Evolutionary conservation across 164 flowering plant species (phyloP).

Genomic region (Aristolochia fimbriata): DNA sequence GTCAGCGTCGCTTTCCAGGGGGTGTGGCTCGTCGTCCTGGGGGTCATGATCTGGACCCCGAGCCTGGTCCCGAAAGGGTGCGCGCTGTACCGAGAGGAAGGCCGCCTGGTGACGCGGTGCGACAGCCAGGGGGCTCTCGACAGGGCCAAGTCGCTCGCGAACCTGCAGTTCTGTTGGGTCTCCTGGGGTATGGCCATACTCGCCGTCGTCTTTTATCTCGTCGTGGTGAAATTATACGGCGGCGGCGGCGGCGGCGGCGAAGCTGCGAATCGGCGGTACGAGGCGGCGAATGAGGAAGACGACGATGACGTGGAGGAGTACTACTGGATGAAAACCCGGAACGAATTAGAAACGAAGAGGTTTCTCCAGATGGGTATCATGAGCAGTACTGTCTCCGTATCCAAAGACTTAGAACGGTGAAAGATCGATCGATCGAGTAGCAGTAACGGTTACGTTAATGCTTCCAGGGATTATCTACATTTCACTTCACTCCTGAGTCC

Average conservation of each 20-base stretch:
- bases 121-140: constrained; percentile 27
- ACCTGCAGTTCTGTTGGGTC: constrained; percentile 58
- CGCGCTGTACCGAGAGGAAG: constrained; percentile 40
- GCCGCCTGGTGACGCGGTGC: constrained; percentile 51
- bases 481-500: no score
- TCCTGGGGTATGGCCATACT: constrained; percentile 26
- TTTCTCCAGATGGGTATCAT: constrained; percentile 31
- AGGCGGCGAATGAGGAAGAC: constrained; percentile 11
- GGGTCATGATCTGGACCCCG: constrained; percentile 71
- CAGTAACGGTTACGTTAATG: no score
- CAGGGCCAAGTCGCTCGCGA: constrained; percentile 59
- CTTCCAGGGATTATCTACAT: no score
- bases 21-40: constrained; percentile 63
- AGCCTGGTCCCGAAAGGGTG: constrained; percentile 52
- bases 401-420: constrained; percentile 35
- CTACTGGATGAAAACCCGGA: no score
- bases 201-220: constrained; percentile 29
- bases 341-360: constrained; percentile 15
- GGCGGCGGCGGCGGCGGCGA: no score
- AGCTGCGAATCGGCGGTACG: constrained; percentile 24
- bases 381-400: neutral
- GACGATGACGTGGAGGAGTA: no score
- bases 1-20: constrained; percentile 64
- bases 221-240: constrained; percentile 17
- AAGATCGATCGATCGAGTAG: no score